Evolutionary conservation across 108 stramenopile genomes (phyloP).

Genomic region (Nitzschia sp.): DNA sequence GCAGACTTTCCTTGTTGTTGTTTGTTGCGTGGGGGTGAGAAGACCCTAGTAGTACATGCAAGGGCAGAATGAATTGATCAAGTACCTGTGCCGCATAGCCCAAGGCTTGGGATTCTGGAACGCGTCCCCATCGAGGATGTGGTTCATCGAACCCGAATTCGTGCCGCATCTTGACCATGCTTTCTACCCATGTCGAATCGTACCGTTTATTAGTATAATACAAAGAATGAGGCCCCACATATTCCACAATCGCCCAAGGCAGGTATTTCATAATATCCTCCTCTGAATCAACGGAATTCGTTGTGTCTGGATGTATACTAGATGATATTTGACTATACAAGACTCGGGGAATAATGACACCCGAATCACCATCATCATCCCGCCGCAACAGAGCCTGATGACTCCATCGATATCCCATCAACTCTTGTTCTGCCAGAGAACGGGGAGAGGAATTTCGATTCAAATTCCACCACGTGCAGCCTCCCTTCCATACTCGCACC

Average conservation of each 20-base stretch:
- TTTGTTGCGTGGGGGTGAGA: neutral
- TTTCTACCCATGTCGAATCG: slow-evolving; percentile 33
- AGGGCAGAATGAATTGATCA: slow-evolving; percentile 60
- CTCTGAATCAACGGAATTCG: neutral
- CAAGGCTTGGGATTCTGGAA: slow-evolving; percentile 55
- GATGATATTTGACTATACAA: slow-evolving; percentile 13
- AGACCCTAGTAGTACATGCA: slow-evolving; percentile 35
- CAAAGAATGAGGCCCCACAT: slow-evolving; percentile 32
- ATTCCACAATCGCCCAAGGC: slow-evolving; percentile 59
- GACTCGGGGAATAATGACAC: slow-evolving; percentile 25
- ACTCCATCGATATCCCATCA: slow-evolving; percentile 66
- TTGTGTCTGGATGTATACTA: neutral
- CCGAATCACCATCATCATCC: neutral
- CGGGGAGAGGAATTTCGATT: slow-evolving; percentile 40
- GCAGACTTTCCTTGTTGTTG: neutral
- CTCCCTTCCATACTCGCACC: slow-evolving; percentile 68
- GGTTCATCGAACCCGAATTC: slow-evolving; percentile 91
- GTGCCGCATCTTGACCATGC: slow-evolving; percentile 65
- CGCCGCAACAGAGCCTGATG: slow-evolving; percentile 42
- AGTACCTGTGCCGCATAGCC: slow-evolving; percentile 63
- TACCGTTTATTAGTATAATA: neutral
- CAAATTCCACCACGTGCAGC: slow-evolving; percentile 83
- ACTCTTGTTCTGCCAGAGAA: slow-evolving; percentile 59
- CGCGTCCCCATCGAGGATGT: slow-evolving; percentile 86
- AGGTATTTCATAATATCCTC: neutral